Base-by-base conservation (phyloP, 2,329 filamentous ascomycete genomes). In the Cercospora sojina region DNA sequence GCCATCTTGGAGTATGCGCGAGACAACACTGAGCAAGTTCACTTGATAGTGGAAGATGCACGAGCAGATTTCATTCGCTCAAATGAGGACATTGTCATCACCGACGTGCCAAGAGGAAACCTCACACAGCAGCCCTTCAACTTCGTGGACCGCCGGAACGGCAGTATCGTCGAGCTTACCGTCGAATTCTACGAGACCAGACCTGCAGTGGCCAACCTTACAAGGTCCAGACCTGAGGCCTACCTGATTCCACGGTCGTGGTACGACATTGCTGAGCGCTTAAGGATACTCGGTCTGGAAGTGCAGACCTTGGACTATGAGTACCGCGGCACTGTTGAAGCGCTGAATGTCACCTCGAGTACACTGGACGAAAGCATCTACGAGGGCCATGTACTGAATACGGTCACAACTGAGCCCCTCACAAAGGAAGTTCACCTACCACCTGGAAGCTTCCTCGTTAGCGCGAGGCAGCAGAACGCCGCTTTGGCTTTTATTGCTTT, bases 161-260 rank as follows among this genome's bases (percentile, higher is more conserved):
- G 77, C n/a, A 67, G 73, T 2, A 49, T 79, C 8, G 74, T 78
- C 8, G 75, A 78, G 62, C 69, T 78, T 3, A 75, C 75, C 3
- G 69, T 79, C 7, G 69, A 74, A 32, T 79, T 78, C 61, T 70
- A 72, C 13, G 75, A 72, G 47, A 77, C 77, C 0, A 73, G 53
- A 13, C 77, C 78, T 5, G 73, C 74, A 6, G 73, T 71, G 3
- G 74, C 76, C 3, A 78, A 79, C 58, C 71, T 77, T 20, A 79
- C 77, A 0, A 74, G 76, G 23, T 31, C 74, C 7, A 69, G 74
- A 23, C 77, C 78, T 9, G 68, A 74, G 55, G 76, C 74, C 12
- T 80, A 80, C 69, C 61, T 80, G 7, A 78, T 80, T 53, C 77
- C 77, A 0, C 74, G 74, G 29, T 72, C 76, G 0, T 80, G 77